phyloP scores from a whole-genome alignment of 2,329 filamentous ascomycete species.

The Proliferodiscus dingleyae region DNA sequence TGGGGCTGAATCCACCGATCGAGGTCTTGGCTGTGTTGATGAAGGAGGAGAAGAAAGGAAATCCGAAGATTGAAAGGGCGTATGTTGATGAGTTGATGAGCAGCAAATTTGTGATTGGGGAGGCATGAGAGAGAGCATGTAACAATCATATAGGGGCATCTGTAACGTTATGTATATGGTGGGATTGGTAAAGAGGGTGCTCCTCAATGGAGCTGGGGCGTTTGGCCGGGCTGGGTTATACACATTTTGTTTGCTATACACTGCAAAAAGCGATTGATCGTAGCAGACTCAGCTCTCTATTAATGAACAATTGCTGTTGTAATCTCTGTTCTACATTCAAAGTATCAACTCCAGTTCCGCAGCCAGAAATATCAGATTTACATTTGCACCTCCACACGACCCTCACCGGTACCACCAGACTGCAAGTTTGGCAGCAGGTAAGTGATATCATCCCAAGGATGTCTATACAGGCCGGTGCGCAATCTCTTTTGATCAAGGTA shows the following conservation, averaged over 20 bases:
- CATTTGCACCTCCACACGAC: slow-evolving; percentile 84
- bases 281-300: not conserved
- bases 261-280: not conserved
- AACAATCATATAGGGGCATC: too few species aligned
- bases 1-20: slow-evolving; percentile 83
- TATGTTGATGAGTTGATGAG: slow-evolving; percentile 66
- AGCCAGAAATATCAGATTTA: slow-evolving; percentile 23
- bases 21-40: slow-evolving; percentile 85
- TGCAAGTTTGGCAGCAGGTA: slow-evolving; percentile 83
- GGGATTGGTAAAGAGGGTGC: not conserved
- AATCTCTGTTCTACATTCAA: slow-evolving; percentile 22
- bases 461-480: slow-evolving; percentile 95
- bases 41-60: slow-evolving; percentile 58
- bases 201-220: not conserved
- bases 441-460: slow-evolving; percentile 98
- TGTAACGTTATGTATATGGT: too few species aligned
- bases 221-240: slow-evolving; percentile 5
- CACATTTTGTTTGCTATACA: slow-evolving; percentile 11
- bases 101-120: slow-evolving; percentile 36
- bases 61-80: slow-evolving; percentile 55
- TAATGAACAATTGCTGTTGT: slow-evolving; percentile 10
- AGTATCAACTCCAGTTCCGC: slow-evolving; percentile 16
- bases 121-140: slow-evolving; percentile 17
- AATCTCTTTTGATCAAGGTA: slow-evolving; percentile 99
- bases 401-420: slow-evolving; percentile 70